phyloP scores from a whole-genome alignment of 129 eudicot species.

The Flaveria trinervia region DNA sequence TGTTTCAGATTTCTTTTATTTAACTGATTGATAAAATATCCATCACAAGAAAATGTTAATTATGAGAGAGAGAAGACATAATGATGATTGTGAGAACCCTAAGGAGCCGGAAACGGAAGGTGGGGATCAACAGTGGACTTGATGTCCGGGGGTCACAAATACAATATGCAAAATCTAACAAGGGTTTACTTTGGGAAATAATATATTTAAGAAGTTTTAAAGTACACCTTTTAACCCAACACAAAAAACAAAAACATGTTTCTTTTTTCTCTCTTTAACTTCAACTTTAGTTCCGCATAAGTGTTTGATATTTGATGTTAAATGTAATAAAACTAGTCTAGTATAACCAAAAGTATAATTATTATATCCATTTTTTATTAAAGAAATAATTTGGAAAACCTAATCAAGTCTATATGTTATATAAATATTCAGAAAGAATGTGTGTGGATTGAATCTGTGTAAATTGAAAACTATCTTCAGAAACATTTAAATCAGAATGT shows the following conservation, averaged over 20 bases:
- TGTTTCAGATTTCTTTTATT: neutral
- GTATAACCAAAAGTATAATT: neutral
- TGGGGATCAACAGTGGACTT: conserved; percentile 23
- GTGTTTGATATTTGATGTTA: neutral
- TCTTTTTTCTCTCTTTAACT: neutral
- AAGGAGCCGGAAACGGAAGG: conserved; percentile 39
- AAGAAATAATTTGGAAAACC: neutral
- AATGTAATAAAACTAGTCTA: neutral
- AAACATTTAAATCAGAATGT: conserved; percentile 5
- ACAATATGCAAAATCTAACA: neutral
- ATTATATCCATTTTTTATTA: neutral
- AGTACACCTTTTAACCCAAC: neutral
- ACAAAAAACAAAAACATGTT: neutral
- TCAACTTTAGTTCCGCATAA: too few relatives aligned
- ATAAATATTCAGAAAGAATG: neutral
- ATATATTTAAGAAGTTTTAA: neutral
- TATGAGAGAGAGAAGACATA: conserved; percentile 13
- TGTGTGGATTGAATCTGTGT: neutral
- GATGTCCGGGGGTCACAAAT: conserved; percentile 20
- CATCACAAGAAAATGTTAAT: neutral
- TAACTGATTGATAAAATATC: neutral
- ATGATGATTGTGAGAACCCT: conserved; percentile 40
- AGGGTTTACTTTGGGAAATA: neutral
- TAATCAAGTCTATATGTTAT: neutral
- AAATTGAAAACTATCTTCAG: neutral